Evolutionary conservation across 2,329 filamentous ascomycete species (phyloP).

Genomic region (Stachybotrys chlorohalonatus): DNA sequence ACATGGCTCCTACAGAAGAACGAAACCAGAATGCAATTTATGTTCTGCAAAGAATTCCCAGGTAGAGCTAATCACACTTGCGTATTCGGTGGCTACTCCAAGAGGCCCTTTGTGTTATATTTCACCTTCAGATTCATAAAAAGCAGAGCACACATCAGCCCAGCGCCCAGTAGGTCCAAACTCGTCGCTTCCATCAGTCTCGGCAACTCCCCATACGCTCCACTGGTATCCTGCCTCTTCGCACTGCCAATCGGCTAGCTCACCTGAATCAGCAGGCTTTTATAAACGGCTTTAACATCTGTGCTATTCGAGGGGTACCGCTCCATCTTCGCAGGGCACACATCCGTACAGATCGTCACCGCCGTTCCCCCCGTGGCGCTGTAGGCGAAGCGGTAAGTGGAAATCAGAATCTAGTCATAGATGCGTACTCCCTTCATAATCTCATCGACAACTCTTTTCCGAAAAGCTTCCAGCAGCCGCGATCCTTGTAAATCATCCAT

Average conservation of each 20-base stretch:
- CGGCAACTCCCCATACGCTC: not conserved
- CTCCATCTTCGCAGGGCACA: not conserved
- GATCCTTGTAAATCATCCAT: too few relatives aligned
- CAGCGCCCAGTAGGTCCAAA: not conserved
- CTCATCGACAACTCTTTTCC: too few relatives aligned
- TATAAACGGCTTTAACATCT: not conserved
- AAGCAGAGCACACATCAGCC: not conserved
- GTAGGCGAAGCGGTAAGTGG: conserved; percentile 27
- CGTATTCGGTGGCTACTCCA: not conserved
- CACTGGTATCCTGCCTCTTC: not conserved
- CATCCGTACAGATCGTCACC: conserved; percentile 54
- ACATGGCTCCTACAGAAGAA: too few relatives aligned
- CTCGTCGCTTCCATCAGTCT: not conserved
- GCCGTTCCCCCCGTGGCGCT: conserved; percentile 50
- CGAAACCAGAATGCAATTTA: too few relatives aligned
- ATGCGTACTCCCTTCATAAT: too few relatives aligned
- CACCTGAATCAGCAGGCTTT: not conserved
- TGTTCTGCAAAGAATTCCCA: too few relatives aligned
- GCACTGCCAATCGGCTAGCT: not conserved
- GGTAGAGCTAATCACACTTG: not conserved
- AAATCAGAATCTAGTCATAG: conserved; percentile 19
- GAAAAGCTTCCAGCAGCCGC: too few relatives aligned
- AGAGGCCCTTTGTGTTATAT: not conserved
- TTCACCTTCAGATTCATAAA: not conserved
- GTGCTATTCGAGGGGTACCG: not conserved